Percentiles rank a stretch among this genome's conserved stretches.
These are phyloP conservation scores for Schwanniomyces yamadae DNA, from an alignment of 805 yeast genomes.

Conservation along the genomic window DNA sequence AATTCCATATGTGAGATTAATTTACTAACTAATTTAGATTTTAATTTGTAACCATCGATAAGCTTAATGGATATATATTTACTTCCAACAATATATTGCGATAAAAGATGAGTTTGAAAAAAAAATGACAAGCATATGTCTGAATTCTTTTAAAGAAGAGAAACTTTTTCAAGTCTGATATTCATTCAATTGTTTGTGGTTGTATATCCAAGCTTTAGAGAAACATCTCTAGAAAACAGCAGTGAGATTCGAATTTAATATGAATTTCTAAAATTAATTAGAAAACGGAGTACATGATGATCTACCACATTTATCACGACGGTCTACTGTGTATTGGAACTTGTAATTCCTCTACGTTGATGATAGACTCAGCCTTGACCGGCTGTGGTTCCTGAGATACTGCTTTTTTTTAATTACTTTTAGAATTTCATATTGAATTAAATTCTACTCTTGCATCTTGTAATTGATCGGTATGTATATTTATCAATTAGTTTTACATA, in stretches of 20 bases:
- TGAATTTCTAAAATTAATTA: constrained; percentile 6
- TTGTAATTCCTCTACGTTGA: constrained; percentile 46
- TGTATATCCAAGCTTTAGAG: too few relatives aligned
- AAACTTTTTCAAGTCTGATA: constrained; percentile 53
- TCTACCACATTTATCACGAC: constrained; percentile 50
- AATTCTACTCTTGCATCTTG: neutral
- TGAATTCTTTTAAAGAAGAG: constrained; percentile 63
- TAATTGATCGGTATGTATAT: too few relatives aligned
- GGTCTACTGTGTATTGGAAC: constrained; percentile 50
- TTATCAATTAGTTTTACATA: neutral
- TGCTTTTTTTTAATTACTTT: constrained; percentile 6
- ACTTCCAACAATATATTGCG: neutral
- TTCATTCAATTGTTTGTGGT: constrained; percentile 6
- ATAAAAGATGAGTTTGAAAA: constrained; percentile 71
- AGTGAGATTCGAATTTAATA: neutral
- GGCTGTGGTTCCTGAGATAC: constrained; percentile 49
- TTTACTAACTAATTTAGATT: constrained; percentile 4
- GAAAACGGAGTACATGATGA: constrained; percentile 42
- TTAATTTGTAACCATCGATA: too few relatives aligned
- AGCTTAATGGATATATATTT: neutral
- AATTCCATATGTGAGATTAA: neutral
- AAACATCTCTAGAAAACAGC: neutral
- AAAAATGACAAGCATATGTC: constrained; percentile 99
- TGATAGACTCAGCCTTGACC: constrained; percentile 50
- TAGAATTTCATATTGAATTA: constrained; percentile 4